A percentile compares a stretch with the other conserved stretches of the same genome.
phyloP scores from a whole-genome alignment of 2,329 filamentous ascomycete genomes.

The Penicillium corylophilum region DNA sequence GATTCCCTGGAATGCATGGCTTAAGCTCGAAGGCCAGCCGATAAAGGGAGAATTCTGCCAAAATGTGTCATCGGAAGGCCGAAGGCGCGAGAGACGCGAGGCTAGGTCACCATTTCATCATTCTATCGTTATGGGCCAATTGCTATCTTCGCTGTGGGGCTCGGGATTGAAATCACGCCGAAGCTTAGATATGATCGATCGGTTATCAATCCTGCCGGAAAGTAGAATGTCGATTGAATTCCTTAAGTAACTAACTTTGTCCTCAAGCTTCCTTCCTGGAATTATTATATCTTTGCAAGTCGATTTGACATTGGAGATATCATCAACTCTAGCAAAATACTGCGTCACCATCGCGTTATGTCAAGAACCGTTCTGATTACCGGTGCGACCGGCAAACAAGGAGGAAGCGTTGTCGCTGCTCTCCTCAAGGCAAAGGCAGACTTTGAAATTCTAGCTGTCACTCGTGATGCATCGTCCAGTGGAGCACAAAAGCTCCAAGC shows the following conservation, averaged over 20 bases:
- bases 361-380: constrained; percentile 9
- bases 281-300: background rate
- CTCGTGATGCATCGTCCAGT: constrained; percentile 54
- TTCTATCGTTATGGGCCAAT: background rate
- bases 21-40: background rate
- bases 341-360: background rate
- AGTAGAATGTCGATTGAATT: background rate
- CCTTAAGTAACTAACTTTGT: background rate
- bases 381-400: constrained; percentile 34
- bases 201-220: background rate
- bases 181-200: background rate
- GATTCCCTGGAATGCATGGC: background rate
- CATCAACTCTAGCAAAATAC: background rate
- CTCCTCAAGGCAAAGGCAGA: constrained; percentile 28
- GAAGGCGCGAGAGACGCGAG: background rate
- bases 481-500: constrained; percentile 51
- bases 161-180: background rate
- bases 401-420: constrained; percentile 35
- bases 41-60: no score
- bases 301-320: background rate
- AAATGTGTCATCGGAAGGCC: background rate
- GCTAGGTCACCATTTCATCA: background rate
- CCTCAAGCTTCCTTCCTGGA: background rate
- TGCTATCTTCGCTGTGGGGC: background rate
- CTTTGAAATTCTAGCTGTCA: constrained; percentile 60